A percentile compares a stretch with the other conserved stretches of the same genome.
phyloP scores from a whole-genome alignment of 2,329 filamentous ascomycete species.

The Paraconiothyrium sp. region DNA sequence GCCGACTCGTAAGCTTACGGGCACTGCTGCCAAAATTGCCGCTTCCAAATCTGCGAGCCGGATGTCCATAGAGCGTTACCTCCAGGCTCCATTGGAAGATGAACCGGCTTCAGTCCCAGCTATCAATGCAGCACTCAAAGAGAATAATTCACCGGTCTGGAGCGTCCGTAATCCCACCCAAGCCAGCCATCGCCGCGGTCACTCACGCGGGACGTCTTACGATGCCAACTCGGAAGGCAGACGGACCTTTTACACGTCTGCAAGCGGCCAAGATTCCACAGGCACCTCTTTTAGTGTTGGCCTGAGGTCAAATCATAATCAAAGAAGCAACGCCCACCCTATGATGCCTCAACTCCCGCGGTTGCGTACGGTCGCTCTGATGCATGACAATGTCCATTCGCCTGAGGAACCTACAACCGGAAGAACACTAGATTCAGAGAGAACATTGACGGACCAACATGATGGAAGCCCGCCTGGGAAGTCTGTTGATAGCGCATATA shows the following conservation, averaged over 20 bases:
- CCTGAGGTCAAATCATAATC: constrained; percentile 23
- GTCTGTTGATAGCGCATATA: constrained; percentile 26
- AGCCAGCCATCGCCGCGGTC: constrained; percentile 3
- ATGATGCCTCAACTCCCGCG: constrained; percentile 16
- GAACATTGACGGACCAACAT: constrained; percentile 29
- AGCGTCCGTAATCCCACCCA: not conserved
- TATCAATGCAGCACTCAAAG: constrained; percentile 34
- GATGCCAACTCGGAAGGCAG: constrained; percentile 35
- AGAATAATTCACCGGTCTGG: constrained; percentile 22
- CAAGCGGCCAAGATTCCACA: constrained; percentile 31
- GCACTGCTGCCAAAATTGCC: constrained; percentile 21
- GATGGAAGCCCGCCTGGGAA: constrained; percentile 26
- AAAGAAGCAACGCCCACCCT: constrained; percentile 18
- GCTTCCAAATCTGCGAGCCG: constrained; percentile 29
- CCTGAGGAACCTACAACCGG: constrained; percentile 13
- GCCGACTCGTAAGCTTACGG: constrained; percentile 10
- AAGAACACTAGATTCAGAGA: constrained; percentile 27
- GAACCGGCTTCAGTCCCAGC: constrained; percentile 38
- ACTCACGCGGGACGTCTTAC: constrained; percentile 33
- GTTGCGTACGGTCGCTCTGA: not conserved
- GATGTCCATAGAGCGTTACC: constrained; percentile 39
- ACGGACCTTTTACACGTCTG: constrained; percentile 35
- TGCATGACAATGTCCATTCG: not conserved
- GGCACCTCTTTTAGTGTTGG: constrained; percentile 33
- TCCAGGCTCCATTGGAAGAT: constrained; percentile 37